These are phyloP conservation scores for Fomitiporia mediterranea DNA, from an alignment of 1,284 basidiomycete genomes.

Conservation along the genomic window DNA sequence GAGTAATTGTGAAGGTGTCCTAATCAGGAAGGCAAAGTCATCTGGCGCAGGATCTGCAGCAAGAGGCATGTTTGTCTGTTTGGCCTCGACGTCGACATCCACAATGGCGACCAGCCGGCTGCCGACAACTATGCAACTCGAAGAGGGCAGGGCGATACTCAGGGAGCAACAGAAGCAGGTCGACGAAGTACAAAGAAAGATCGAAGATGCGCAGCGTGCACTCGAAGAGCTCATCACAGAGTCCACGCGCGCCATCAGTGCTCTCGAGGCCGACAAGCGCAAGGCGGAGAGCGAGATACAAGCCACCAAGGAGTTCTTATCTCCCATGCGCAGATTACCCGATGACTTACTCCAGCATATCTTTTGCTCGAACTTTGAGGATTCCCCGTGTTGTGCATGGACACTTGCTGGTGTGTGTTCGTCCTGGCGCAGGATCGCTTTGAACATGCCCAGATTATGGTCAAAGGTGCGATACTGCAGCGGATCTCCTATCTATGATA, in stretches of 20 bases:
- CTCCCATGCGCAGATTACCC: constrained; percentile 63
- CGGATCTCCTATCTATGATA: constrained; percentile 13
- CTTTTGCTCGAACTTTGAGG: constrained; percentile 61
- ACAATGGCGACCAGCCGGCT: background rate
- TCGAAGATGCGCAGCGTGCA: constrained; percentile 42
- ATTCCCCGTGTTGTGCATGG: constrained; percentile 65
- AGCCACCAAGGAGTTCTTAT: constrained; percentile 54
- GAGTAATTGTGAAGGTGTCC: background rate
- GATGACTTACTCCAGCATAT: constrained; percentile 61
- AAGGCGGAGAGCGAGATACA: constrained; percentile 43
- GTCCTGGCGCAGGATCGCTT: constrained; percentile 55
- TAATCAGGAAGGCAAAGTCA: background rate
- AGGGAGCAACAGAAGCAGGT: constrained; percentile 17
- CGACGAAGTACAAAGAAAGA: constrained; percentile 28
- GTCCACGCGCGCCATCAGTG: constrained; percentile 45
- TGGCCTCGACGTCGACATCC: background rate
- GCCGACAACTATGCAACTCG: constrained; percentile 18
- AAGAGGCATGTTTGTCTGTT: background rate
- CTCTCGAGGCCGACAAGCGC: constrained; percentile 45
- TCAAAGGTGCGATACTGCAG: constrained; percentile 52
- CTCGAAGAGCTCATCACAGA: constrained; percentile 56
- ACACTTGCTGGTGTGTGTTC: constrained; percentile 58
- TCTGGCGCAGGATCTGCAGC: background rate
- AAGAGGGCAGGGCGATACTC: constrained; percentile 18
- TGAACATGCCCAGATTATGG: constrained; percentile 65